phyloP scores from a whole-genome alignment of 2,329 filamentous ascomycete species.

The Aspergillus awamori region DNA sequence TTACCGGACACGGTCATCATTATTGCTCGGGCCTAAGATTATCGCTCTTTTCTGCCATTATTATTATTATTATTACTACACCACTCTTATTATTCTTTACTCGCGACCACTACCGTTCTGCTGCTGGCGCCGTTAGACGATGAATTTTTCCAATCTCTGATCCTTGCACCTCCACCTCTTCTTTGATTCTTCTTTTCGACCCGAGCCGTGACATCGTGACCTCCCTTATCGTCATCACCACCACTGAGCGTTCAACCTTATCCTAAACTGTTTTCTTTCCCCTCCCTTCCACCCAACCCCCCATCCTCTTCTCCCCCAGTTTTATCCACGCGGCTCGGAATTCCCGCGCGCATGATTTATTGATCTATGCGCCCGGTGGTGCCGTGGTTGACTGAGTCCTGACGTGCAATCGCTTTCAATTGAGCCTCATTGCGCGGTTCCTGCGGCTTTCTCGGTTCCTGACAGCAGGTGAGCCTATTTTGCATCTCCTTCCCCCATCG shows the following conservation, averaged over 20 bases:
- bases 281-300: neutral
- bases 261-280: neutral
- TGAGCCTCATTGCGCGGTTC: conserved; percentile 11
- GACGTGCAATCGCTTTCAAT: conserved; percentile 6
- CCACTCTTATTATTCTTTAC: neutral
- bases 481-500: neutral
- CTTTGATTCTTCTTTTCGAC: neutral
- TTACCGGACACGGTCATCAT: neutral
- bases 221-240: conserved; percentile 3
- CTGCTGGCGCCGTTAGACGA: conserved; percentile 7
- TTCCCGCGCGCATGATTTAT: conserved; percentile 1
- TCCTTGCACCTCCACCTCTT: conserved; percentile 1
- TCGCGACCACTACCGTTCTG: neutral
- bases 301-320: neutral
- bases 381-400: conserved; percentile 2
- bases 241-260: neutral
- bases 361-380: conserved; percentile 9
- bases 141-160: conserved; percentile 8
- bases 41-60: neutral
- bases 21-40: neutral
- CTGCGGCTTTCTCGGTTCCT: conserved; percentile 6
- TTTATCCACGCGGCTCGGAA: neutral
- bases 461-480: conserved; percentile 11
- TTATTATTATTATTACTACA: neutral
- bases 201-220: conserved; percentile 4